Base-by-base conservation (phyloP, 2,329 filamentous ascomycete species). In the Curvularia lunata region DNA sequence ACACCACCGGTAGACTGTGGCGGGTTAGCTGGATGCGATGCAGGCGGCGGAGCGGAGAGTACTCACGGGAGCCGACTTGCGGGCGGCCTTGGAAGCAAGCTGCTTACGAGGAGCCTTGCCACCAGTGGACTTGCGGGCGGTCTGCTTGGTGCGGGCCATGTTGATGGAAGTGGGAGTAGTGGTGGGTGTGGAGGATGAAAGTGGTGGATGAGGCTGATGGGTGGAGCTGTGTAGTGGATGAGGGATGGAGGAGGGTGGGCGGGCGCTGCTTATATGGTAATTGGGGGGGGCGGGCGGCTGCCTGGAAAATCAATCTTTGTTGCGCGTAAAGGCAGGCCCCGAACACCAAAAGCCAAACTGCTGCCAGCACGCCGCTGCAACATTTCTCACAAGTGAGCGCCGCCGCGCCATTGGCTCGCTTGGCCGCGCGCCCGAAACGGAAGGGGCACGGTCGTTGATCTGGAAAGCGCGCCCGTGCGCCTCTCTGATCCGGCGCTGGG, bases 31-130 rank as follows among this genome's bases (percentile, higher is more conserved):
- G 1, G 12, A 19, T 27, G 40, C 3, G 16, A 12, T 12, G 16
- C 7, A n/a, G 1, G 2, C 1, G 9, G n/a, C 27, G 1, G 5
- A 13, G 23, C 34, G 1, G 16, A 2, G 4, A 13, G 4, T 19
- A 45, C 52, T 30, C 3, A 50, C 46, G 7, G 95, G 95, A 62
- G 95, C 94, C 75, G 90, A 92, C 89, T 99, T 99, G 85, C 95
- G 93, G 77, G 95, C 94, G 71, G 94, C 95, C 91, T 97, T 97
- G 86, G 93, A 97, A 75, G 94, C 94, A 78, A 98, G 92, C 32
- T 97, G 93, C 91, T 99, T 99, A 83, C 86, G 85, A 71, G 86
- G 86, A 76, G 86, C 86, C 82, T 89, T 89, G 84, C 86, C 86
- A 87, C 86, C 86, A 79, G 86, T 88, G 78, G 85, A 87, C 52